These are phyloP conservation scores for Fraxinus ornus DNA, from an alignment of 305 asterid genomes.

Conservation along the genomic window DNA sequence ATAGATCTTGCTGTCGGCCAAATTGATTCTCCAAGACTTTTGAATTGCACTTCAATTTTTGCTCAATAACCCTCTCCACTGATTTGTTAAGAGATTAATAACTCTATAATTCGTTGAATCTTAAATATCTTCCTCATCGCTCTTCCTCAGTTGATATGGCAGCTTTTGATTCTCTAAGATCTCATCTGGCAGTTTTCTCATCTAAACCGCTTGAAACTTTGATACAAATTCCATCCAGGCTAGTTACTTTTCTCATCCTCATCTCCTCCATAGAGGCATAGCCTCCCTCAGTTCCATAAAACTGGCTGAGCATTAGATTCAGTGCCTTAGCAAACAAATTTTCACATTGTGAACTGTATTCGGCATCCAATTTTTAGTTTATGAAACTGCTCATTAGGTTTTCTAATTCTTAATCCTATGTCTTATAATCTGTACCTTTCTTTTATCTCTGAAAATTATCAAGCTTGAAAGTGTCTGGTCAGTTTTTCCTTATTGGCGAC, in stretches of 20 bases:
- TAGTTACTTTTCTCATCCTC: neutral
- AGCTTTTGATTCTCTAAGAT: neutral
- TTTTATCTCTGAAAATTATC: neutral
- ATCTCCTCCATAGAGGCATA: neutral
- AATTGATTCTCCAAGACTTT: neutral
- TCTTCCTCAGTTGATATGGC: neutral
- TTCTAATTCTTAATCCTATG: neutral
- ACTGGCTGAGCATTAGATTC: neutral
- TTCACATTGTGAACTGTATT: neutral
- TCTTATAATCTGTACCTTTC: neutral
- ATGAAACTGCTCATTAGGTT: neutral
- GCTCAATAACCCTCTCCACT: neutral
- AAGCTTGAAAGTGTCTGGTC: neutral
- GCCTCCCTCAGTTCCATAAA: neutral
- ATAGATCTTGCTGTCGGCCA: neutral
- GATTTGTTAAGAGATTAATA: neutral
- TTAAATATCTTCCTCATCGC: neutral
- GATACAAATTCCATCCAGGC: neutral
- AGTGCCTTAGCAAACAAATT: neutral
- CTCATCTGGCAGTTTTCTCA: neutral
- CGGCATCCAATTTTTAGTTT: neutral
- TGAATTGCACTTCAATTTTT: neutral
- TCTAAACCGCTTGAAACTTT: neutral
- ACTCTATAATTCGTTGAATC: neutral
- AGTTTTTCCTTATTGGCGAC: neutral